phyloP scores from a whole-genome alignment of 441 rosid genomes.

The Populus hybrid region DNA sequence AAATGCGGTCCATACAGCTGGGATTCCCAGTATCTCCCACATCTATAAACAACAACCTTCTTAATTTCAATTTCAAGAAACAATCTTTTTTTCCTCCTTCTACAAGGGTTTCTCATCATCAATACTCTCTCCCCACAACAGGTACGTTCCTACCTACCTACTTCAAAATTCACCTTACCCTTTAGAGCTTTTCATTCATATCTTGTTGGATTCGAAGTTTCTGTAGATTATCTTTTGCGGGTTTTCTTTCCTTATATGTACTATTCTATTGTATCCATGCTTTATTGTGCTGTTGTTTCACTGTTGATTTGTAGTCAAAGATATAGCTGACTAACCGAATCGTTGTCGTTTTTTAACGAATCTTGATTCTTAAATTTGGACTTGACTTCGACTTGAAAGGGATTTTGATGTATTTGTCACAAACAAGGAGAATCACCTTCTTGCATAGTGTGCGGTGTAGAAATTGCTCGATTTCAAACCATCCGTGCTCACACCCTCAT shows the following conservation, averaged over 20 bases:
- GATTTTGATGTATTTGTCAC: too few relatives aligned
- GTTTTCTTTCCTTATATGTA: background rate
- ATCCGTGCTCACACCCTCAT: background rate
- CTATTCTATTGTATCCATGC: background rate
- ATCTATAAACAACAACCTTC: slow-evolving; percentile 16
- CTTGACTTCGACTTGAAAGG: background rate
- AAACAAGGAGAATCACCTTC: too few relatives aligned
- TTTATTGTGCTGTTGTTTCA: background rate
- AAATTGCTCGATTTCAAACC: background rate
- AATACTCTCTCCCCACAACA: slow-evolving; percentile 28
- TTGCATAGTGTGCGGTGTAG: too few relatives aligned
- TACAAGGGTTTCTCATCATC: slow-evolving; percentile 30
- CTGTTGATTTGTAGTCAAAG: background rate
- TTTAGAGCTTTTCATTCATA: background rate
- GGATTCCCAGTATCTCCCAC: slow-evolving; percentile 48
- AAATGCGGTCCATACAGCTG: slow-evolving; percentile 66
- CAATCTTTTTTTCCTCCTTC: slow-evolving; percentile 21
- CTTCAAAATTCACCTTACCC: background rate
- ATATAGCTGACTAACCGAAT: background rate
- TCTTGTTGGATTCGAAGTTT: slow-evolving; percentile 10
- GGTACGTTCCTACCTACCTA: slow-evolving; percentile 27
- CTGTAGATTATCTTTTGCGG: slow-evolving; percentile 1
- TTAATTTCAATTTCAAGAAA: slow-evolving; percentile 27
- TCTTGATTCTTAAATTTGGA: background rate
- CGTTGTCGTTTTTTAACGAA: background rate